Base-by-base conservation (phyloP, 495 filamentous ascomycete species). In the Aspergillus kassunensis region DNA sequence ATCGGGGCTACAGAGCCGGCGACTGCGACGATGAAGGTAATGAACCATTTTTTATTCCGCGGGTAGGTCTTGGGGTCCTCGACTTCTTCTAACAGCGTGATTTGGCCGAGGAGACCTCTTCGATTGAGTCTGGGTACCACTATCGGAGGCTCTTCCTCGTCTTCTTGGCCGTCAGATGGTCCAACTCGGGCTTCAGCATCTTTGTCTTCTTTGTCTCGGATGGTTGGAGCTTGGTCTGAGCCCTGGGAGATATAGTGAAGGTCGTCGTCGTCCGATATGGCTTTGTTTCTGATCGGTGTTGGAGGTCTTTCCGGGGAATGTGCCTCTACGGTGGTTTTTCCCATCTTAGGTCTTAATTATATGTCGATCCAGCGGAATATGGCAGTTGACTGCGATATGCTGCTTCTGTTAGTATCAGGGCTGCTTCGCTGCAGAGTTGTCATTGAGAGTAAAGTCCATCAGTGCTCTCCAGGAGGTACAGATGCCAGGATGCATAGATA, bases 61-160 rank as follows among this genome's bases (percentile, higher is more conserved):
- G 77, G 66, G 63, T 96, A 96, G 16, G 87, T 77, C 49, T 84
- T 83, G 0, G 91, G 85, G 31, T 83, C 71, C 45, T 87, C 83
- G 33, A 95, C 79, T 67, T 97, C 92, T 4, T 90, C 88, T n/a
- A 97, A 70, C 37, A 96, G 50, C 1, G 87, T 76, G 3, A 95
- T 73, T 39, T 79, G 79, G 4, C 82, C 83, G 23, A 96, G 76
- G 8, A 96, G 71, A 0, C 92, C 92, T 66, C 90, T 70, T 51
- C 91, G 82, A 56, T 88, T 63, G 11, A 72, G 60, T 48, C 85
- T 73, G 1, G 89, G 86, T 6, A 97, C 76, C 42, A 56, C 47
- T 4, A 70, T 56, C 4, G 69, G 57, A 4, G 53, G 42, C 6
- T 67, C 70, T 13, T 68, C 44, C 13, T 69, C 64, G 1, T 35